Evolutionary conservation across 768 basidiomycete species (phyloP), one percentile per base, ranked within the genome.

Genomic region (Boletus rubroflammeus): DNA sequence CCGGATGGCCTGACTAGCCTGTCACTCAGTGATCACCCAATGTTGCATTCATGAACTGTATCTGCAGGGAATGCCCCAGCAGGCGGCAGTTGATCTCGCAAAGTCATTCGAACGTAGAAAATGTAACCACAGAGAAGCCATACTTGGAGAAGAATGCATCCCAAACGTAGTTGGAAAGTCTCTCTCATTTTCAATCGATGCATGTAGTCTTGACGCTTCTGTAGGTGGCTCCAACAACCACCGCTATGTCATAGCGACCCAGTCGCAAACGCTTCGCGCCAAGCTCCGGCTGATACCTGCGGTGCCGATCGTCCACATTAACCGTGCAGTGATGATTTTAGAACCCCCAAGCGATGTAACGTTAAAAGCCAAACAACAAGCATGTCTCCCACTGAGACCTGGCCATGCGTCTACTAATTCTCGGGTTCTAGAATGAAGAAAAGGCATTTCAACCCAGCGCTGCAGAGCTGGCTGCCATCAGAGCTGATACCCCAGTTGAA

Each of bases 41-140:
- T 99, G 97, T 70, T 96, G 88, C 67, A 93, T 99, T 39, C 86
- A 94, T 60, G 91, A 93, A 66, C 79, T 99, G 2, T 98, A 99
- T 73, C 79, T 93, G 3, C 81, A 87, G 52, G 94, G 93, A 13
- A 83, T 80, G 54, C 65, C 77, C 2, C 80, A 81, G 29, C 94
- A 98, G 66, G 73, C 81, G 0, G 82, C 86, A 0, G 86, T 93
- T 0, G 91, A 97, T 67, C 78, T 97, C 40, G 96, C 97, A 2
- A 98, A 98, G 73, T 81, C 78, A 0, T 98, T 97, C 60, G 96
- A 98, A 73, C 80, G 96, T 53, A 71, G 97, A 59, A 93, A 89
- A 72, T 99, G 97, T 69, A 98, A 98, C 67, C 97, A 99, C 68
- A 79, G 85, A 57, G 89, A 94, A 62, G 76, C 88, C n/a, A 88